Conservation (phyloP, 192 early-diverging fungal genomes). For the Pilaira anomala region DNA sequence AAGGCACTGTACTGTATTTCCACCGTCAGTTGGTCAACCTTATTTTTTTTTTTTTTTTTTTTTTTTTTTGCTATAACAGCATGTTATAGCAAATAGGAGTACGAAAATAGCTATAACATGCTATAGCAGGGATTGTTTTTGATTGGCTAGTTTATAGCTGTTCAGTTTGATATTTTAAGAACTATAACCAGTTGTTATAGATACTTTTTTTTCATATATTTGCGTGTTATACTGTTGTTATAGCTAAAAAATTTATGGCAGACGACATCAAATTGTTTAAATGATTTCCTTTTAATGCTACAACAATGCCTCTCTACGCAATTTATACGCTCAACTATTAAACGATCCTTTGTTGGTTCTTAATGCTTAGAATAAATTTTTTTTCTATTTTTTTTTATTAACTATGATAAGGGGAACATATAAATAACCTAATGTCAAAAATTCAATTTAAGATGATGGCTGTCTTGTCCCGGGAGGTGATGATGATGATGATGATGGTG, state of each 20-base stretch:
- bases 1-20: too few species aligned
- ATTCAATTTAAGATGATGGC: constrained; percentile 11
- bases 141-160: constrained; percentile 7
- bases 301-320: constrained; percentile 2
- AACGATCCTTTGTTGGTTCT: constrained; percentile 13
- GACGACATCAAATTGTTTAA: constrained; percentile 6
- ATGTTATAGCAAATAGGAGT: constrained; percentile 5
- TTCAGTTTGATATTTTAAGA: constrained; percentile 10
- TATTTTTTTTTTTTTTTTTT: too few species aligned
- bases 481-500: too few species aligned
- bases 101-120: constrained; percentile 7
- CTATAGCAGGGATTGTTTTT: constrained; percentile 1
- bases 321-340: constrained; percentile 15
- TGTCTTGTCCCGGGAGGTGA: constrained; percentile 4
- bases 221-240: constrained; percentile 9
- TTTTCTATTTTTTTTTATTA: constrained; percentile 5
- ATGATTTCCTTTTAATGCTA: constrained; percentile 6
- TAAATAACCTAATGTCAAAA: constrained; percentile 9
- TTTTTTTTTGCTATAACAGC: neutral
- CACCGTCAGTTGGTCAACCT: too few species aligned
- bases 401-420: constrained; percentile 14
- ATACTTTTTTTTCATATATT: neutral
- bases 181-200: constrained; percentile 4
- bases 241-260: constrained; percentile 6
- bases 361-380: constrained; percentile 5